phyloP scores from a whole-genome alignment of 345 rosid genomes.

The Combretum micranthum region DNA sequence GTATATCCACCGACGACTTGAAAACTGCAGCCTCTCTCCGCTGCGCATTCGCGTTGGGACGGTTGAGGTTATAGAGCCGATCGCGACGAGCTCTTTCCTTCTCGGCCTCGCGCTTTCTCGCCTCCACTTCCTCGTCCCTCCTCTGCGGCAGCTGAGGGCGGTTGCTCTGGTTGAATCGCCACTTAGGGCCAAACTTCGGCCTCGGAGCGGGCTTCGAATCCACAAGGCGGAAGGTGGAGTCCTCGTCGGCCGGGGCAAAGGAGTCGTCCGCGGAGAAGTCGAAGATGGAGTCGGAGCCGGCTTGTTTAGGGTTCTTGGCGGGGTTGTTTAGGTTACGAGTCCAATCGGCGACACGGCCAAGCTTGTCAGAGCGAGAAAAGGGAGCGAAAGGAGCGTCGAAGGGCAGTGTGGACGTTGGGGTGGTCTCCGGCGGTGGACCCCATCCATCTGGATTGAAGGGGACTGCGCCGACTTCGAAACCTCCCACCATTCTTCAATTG shows the following conservation, averaged over 20 bases:
- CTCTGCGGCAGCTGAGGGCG: conserved; percentile 86
- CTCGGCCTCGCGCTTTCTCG: conserved; percentile 81
- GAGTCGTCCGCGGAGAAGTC: conserved; percentile 84
- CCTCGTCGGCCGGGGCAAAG: conserved; percentile 57
- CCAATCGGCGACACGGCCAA: conserved; percentile 96
- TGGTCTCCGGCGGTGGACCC: conserved; percentile 64
- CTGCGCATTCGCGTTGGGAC: conserved; percentile 53
- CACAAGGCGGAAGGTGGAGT: conserved; percentile 80
- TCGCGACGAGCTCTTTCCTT: conserved; percentile 92
- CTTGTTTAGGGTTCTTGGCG: conserved; percentile 22
- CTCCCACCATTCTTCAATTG: conserved; percentile 19
- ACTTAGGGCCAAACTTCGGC: conserved; percentile 85
- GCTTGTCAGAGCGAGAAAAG: conserved; percentile 84
- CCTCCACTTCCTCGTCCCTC: conserved; percentile 93
- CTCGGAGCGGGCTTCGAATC: conserved; percentile 87
- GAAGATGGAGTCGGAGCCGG: conserved; percentile 44
- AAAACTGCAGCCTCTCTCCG: conserved; percentile 87
- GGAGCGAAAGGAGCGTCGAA: conserved; percentile 63
- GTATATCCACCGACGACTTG: conserved; percentile 88
- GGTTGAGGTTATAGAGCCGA: conserved; percentile 59
- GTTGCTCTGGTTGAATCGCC: conserved; percentile 73
- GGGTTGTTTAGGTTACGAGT: conserved; percentile 44
- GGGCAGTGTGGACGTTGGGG: conserved; percentile 44
- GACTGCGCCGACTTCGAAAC: conserved; percentile 64
- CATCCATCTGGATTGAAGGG: conserved; percentile 90